Evolutionary conservation across 306 rosid species (phyloP).

Genomic region (Quercus rubra): DNA sequence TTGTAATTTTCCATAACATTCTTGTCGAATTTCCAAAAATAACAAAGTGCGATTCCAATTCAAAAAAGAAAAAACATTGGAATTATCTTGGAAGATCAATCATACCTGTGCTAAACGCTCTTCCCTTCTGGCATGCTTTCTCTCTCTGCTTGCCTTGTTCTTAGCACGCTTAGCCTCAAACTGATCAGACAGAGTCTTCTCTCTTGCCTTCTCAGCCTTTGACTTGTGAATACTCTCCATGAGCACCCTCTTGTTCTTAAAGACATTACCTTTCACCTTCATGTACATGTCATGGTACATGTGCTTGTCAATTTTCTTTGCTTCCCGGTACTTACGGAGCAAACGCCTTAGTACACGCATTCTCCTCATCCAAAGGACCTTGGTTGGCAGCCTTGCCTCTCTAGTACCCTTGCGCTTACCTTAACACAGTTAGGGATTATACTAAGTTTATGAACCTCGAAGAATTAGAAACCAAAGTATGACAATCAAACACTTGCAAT

Average conservation of each 20-base stretch:
- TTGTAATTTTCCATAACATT: background rate
- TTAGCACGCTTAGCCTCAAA: slow-evolving; percentile 49
- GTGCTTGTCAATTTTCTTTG: slow-evolving; percentile 46
- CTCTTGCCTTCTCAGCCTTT: slow-evolving; percentile 53
- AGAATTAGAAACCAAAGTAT: background rate
- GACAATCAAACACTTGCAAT: background rate
- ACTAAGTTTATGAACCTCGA: background rate
- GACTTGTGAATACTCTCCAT: slow-evolving; percentile 58
- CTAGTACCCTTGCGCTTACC: slow-evolving; percentile 69
- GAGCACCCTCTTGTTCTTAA: slow-evolving; percentile 50
- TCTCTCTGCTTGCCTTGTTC: slow-evolving; percentile 52
- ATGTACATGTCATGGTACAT: slow-evolving; percentile 58
- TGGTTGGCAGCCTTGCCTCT: slow-evolving; percentile 62
- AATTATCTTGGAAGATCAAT: background rate
- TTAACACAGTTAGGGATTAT: background rate
- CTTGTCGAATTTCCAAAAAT: background rate
- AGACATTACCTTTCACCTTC: slow-evolving; percentile 52
- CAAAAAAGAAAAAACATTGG: background rate
- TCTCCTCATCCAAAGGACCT: slow-evolving; percentile 59
- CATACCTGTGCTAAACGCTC: slow-evolving; percentile 43
- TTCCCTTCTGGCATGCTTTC: slow-evolving; percentile 44
- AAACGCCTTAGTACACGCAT: slow-evolving; percentile 50
- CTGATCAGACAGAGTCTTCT: slow-evolving; percentile 43
- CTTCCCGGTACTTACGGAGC: slow-evolving; percentile 44
- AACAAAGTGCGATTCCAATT: too few species aligned